Base-by-base conservation (phyloP, 1,284 basidiomycete species). In the Ustilago nuda region DNA sequence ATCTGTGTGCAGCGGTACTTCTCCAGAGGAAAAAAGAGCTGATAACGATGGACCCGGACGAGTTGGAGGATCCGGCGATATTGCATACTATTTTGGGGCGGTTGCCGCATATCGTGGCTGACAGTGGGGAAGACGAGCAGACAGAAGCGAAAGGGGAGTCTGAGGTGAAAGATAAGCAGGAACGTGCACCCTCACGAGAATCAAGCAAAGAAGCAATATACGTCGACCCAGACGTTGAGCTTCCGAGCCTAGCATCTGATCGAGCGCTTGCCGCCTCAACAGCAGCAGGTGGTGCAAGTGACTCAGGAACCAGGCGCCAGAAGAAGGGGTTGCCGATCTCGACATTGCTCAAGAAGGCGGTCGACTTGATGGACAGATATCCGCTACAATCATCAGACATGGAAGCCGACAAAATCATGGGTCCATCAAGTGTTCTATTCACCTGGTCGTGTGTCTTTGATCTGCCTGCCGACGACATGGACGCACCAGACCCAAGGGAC, bases 1-100 rank as follows among this genome's bases (percentile, higher is more conserved):
- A 96, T 87, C 89, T 97, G 2, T 91, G 91, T 7, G 91, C 92
- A 37, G 92, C 92, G 32, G 79, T 92, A 88, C 32, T 75, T 23
- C 27, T 60, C 15, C 58, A 32, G 19, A 72, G 70, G 43, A 65
- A 62, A 35, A 48, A 56, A 1, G 63, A 73, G 45, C 27, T 72
- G 9, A 43, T 68, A 8, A 59, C 15, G 17, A 62, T 71, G 59
- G 73, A 69, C 3, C 48, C 45, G 15, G 65, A 69, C 8, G 71
- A 74, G 19, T 23, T 50, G 33, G 55, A 72, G 27, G 82, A 84
- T 61, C 55, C 78, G 43, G 62, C 80, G 2, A 66, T 76, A 66
- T 35, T 82, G 51, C 82, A 84, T 60, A 61, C 67, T 12, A 41
- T 61, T 2, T 61, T 83, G 8, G 53, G 68, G 2, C 63, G 57